These are phyloP conservation scores for Strobilomyces dryophilus DNA, from an alignment of 768 basidiomycete genomes.

Conservation along the genomic window DNA sequence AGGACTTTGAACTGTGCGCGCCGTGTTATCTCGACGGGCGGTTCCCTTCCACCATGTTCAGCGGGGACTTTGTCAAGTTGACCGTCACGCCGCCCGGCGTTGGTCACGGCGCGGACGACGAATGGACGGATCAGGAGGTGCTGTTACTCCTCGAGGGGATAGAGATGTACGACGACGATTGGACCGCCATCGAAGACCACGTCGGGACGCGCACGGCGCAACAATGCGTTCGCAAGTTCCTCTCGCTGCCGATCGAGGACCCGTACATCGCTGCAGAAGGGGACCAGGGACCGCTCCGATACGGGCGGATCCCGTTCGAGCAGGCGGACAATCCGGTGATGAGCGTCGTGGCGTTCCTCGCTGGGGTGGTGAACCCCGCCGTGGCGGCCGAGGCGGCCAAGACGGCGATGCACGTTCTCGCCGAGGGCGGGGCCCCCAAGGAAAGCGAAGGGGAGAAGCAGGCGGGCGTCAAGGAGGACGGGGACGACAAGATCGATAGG, in stretches of 20 bases:
- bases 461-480: constrained; percentile 31
- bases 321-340: constrained; percentile 97
- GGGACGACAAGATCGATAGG: constrained; percentile 34
- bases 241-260: constrained; percentile 96
- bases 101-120: constrained; percentile 44
- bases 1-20: constrained; percentile 85
- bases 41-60: constrained; percentile 94
- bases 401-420: constrained; percentile 78
- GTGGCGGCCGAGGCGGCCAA: constrained; percentile 95
- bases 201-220: constrained; percentile 89
- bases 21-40: constrained; percentile 95
- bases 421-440: constrained; percentile 50
- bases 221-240: constrained; percentile 93
- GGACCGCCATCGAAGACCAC: constrained; percentile 89
- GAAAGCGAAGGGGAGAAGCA: constrained; percentile 26
- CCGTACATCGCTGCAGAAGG: constrained; percentile 79
- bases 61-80: constrained; percentile 93
- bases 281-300: constrained; percentile 70
- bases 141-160: constrained; percentile 89
- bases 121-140: constrained; percentile 91
- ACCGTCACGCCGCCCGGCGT: constrained; percentile 37
- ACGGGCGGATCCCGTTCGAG: constrained; percentile 82
- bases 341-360: constrained; percentile 97
- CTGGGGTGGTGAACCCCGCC: constrained; percentile 84
- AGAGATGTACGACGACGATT: constrained; percentile 98